These are phyloP conservation scores for Trametes polyzona DNA, from an alignment of 1,284 basidiomycete genomes.

Conservation along the genomic window DNA sequence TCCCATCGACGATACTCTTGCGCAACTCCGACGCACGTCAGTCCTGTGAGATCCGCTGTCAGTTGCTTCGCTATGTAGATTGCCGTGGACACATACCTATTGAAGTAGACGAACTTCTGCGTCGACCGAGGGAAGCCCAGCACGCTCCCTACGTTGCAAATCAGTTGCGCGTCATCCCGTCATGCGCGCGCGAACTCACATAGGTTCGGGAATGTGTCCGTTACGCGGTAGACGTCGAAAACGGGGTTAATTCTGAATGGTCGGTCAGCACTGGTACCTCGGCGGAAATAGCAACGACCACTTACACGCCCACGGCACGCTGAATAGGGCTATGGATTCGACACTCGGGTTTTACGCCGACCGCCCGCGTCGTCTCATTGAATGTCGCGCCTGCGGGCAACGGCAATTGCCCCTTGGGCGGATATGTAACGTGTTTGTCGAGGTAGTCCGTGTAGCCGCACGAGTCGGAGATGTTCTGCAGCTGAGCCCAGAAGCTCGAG, in stretches of 20 bases:
- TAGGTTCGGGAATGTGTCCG: constrained; percentile 40
- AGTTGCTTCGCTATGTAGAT: constrained; percentile 18
- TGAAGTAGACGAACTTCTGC: constrained; percentile 51
- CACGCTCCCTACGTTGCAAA: constrained; percentile 48
- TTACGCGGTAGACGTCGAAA: constrained; percentile 49
- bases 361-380: constrained; percentile 29
- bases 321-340: constrained; percentile 47
- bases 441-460: constrained; percentile 48
- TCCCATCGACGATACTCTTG: neutral
- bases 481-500: constrained; percentile 36
- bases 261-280: neutral
- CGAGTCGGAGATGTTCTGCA: constrained; percentile 40
- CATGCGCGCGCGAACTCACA: constrained; percentile 27
- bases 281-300: neutral
- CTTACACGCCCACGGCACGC: constrained; percentile 44
- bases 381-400: constrained; percentile 44
- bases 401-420: constrained; percentile 50
- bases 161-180: constrained; percentile 28
- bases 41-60: constrained; percentile 31
- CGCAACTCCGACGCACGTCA: constrained; percentile 37
- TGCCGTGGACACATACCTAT: constrained; percentile 29
- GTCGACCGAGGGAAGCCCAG: constrained; percentile 59
- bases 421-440: constrained; percentile 44
- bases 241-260: constrained; percentile 54
- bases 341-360: constrained; percentile 39